Conservation (phyloP, 495 filamentous ascomycete genomes). For the Lichina pygmaea region DNA sequence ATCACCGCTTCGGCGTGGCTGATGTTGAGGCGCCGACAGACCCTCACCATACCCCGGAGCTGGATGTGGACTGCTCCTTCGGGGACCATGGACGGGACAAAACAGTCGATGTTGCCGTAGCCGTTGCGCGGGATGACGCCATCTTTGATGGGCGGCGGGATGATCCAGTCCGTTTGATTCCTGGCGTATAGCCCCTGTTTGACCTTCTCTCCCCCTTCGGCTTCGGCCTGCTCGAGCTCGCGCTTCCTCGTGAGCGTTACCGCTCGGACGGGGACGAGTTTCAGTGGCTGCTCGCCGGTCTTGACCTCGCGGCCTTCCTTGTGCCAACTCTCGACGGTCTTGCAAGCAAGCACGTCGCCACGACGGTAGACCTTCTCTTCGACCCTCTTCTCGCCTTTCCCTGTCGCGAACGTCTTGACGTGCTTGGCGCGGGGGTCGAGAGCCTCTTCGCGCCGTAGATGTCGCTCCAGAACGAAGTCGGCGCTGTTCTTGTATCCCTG, state of each 20-base stretch:
- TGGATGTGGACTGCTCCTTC: slow-evolving; percentile 60
- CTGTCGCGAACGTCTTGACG: slow-evolving; percentile 46
- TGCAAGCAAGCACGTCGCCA: slow-evolving; percentile 56
- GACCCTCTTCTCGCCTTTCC: slow-evolving; percentile 34
- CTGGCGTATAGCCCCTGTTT: slow-evolving; percentile 63
- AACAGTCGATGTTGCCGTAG: slow-evolving; percentile 94
- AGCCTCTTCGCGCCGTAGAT: slow-evolving; percentile 82
- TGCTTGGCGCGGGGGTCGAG: slow-evolving; percentile 37
- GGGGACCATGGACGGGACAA: slow-evolving; percentile 80
- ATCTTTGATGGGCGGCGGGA: slow-evolving; percentile 55
- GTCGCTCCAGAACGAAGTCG: slow-evolving; percentile 63
- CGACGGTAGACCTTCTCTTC: slow-evolving; percentile 62
- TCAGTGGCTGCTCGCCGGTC: slow-evolving; percentile 44
- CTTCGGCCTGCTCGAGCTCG: slow-evolving; percentile 63
- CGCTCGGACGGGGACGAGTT: slow-evolving; percentile 68
- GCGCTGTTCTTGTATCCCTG: slow-evolving; percentile 68
- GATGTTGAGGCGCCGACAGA: slow-evolving; percentile 64
- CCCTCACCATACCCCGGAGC: slow-evolving; percentile 39
- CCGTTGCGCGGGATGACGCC: slow-evolving; percentile 83
- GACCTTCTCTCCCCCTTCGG: slow-evolving; percentile 53
- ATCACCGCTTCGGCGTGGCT: slow-evolving; percentile 88
- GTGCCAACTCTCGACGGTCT: slow-evolving; percentile 90
- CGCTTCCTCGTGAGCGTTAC: slow-evolving; percentile 73
- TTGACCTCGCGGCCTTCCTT: slow-evolving; percentile 69
- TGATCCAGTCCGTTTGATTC: slow-evolving; percentile 84